These are phyloP conservation scores for Strobilomyces dryophilus DNA, from an alignment of 768 basidiomycete species.

Conservation along the genomic window DNA sequence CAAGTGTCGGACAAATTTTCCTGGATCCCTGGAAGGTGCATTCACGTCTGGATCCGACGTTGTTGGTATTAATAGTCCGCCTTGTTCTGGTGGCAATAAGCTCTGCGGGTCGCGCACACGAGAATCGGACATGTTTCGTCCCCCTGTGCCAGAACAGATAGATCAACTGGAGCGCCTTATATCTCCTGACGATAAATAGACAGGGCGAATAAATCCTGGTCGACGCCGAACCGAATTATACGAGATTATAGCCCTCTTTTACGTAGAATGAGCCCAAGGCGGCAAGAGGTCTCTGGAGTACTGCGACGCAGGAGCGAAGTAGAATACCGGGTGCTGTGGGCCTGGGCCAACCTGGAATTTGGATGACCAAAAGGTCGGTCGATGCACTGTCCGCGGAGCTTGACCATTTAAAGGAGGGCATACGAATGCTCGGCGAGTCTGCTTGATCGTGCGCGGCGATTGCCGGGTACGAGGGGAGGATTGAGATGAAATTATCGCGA, in stretches of 20 bases:
- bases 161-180: not conserved
- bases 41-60: not conserved
- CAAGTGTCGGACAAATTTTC: not conserved
- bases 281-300: not conserved
- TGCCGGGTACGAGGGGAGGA: slow-evolving; percentile 1
- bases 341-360: not conserved
- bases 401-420: not conserved
- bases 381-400: slow-evolving; percentile 12
- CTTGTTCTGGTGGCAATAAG: slow-evolving; percentile 19
- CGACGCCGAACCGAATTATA: too few species aligned
- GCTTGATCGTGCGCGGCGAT: not conserved
- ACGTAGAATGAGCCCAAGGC: too few species aligned
- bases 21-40: not conserved
- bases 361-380: slow-evolving; percentile 1
- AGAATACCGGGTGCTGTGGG: not conserved
- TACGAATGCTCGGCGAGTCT: not conserved
- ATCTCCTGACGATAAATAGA: too few species aligned
- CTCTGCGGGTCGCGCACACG: slow-evolving; percentile 7
- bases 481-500: not conserved
- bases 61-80: not conserved
- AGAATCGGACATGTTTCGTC: not conserved
- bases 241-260: too few species aligned
- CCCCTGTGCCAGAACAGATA: not conserved
- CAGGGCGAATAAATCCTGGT: too few species aligned
- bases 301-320: not conserved